These are phyloP conservation scores for Xylaria longipes DNA, from an alignment of 495 filamentous ascomycete genomes.

Conservation along the genomic window DNA sequence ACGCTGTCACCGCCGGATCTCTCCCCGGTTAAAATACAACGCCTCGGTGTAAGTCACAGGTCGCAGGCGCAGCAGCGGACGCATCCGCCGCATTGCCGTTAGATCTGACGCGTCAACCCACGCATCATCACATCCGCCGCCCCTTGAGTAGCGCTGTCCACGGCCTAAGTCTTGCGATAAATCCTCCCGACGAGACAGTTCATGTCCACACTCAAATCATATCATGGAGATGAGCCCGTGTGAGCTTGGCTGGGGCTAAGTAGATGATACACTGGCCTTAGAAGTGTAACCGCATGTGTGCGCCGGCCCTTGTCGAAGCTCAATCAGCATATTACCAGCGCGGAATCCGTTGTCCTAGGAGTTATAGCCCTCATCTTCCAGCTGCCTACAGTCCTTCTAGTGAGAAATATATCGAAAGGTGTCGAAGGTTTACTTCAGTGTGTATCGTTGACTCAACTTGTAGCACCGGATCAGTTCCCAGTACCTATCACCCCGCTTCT, in stretches of 20 bases:
- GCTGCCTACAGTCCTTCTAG: background rate
- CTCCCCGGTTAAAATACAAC: conserved; percentile 7
- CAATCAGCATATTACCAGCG: conserved; percentile 18
- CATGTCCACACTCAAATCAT: background rate
- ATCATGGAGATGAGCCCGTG: conserved; percentile 16
- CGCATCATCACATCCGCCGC: conserved; percentile 3
- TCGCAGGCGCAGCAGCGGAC: conserved; percentile 9
- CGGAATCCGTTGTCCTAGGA: conserved; percentile 8
- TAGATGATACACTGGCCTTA: conserved; percentile 1
- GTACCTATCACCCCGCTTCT: conserved; percentile 18
- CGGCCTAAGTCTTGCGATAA: background rate
- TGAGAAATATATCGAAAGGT: background rate
- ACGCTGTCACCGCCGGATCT: conserved; percentile 11
- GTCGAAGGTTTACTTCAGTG: background rate
- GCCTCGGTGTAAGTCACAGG: conserved; percentile 1
- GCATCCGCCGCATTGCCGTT: conserved; percentile 15
- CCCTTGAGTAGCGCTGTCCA: background rate
- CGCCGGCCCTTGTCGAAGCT: conserved; percentile 11
- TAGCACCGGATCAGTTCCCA: conserved; percentile 1
- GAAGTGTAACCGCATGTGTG: background rate
- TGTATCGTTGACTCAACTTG: conserved; percentile 8
- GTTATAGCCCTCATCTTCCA: conserved; percentile 3
- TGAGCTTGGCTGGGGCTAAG: conserved; percentile 24
- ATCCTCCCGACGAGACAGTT: background rate
- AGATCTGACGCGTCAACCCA: conserved; percentile 10